A percentile compares a stretch with the other conserved stretches of the same genome.
phyloP scores from a whole-genome alignment of 306 rosid genomes.

The Prunus dulcis region DNA sequence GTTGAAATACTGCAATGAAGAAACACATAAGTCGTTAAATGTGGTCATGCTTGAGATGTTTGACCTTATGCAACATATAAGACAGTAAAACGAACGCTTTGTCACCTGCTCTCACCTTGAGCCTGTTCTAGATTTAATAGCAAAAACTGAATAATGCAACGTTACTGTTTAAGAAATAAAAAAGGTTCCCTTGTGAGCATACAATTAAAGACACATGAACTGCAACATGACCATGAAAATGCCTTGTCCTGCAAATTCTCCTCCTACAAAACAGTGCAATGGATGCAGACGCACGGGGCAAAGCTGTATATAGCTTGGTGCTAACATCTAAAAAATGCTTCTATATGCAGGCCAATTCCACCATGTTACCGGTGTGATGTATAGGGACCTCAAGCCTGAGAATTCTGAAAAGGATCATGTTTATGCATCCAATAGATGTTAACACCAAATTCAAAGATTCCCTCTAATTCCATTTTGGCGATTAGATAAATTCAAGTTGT shows the following conservation, averaged over 20 bases:
- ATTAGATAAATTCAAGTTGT: not conserved
- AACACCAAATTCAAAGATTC: not conserved
- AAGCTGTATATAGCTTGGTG: not conserved
- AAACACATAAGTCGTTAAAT: not conserved
- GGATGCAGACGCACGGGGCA: too few species aligned
- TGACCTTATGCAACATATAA: not conserved
- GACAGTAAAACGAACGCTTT: not conserved
- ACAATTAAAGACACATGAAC: not conserved
- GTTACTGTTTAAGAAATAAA: not conserved
- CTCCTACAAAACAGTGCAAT: not conserved
- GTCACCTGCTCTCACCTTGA: not conserved
- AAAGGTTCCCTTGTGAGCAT: not conserved
- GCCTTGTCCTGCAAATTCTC: not conserved
- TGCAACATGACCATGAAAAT: not conserved
- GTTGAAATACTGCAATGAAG: constrained; percentile 69
- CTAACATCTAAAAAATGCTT: not conserved
- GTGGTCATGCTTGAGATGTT: not conserved
- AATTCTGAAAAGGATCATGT: too few species aligned
- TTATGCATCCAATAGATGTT: not conserved
- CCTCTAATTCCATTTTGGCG: not conserved
- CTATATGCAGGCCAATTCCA: not conserved
- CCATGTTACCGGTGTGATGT: not conserved
- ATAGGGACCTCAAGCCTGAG: not conserved
- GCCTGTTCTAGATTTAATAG: not conserved
- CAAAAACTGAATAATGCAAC: not conserved